phyloP scores from a whole-genome alignment of 2,329 filamentous ascomycete genomes.

The Arthrobotrys iridis region DNA sequence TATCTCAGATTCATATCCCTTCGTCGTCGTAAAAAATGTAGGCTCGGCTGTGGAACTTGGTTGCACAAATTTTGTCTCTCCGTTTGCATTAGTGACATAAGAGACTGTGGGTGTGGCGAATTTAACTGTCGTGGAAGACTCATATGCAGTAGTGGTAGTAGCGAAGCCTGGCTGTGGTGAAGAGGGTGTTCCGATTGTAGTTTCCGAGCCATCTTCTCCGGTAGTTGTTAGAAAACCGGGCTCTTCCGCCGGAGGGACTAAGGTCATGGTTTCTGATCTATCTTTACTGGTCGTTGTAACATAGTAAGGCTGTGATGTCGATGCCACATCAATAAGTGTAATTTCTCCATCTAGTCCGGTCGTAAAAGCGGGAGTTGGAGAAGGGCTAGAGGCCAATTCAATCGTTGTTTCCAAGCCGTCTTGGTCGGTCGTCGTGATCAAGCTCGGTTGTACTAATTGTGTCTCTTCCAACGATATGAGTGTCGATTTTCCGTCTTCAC shows the following conservation, averaged over 20 bases:
- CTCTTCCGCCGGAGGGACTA: no score
- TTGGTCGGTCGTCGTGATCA: background rate
- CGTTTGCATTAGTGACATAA: background rate
- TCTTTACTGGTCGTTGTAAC: no score
- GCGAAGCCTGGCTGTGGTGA: background rate
- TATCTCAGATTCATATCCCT: background rate
- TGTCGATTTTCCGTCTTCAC: background rate
- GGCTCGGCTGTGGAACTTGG: background rate
- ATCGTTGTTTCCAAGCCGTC: conserved; percentile 6
- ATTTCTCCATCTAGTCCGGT: background rate
- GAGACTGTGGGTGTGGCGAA: background rate
- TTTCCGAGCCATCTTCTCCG: background rate
- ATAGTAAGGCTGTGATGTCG: background rate
- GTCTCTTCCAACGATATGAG: background rate
- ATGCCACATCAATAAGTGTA: background rate
- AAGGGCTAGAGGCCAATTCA: background rate
- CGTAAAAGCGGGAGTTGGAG: background rate
- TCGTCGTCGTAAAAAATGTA: background rate
- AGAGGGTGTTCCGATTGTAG: background rate
- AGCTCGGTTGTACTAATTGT: background rate
- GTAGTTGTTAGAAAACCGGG: no score
- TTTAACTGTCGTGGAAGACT: background rate
- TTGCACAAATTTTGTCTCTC: background rate
- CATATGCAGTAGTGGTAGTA: background rate
- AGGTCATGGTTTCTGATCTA: no score